Conservation (phyloP, 257 asterid species). For the Solanum ossicruentum region DNA sequence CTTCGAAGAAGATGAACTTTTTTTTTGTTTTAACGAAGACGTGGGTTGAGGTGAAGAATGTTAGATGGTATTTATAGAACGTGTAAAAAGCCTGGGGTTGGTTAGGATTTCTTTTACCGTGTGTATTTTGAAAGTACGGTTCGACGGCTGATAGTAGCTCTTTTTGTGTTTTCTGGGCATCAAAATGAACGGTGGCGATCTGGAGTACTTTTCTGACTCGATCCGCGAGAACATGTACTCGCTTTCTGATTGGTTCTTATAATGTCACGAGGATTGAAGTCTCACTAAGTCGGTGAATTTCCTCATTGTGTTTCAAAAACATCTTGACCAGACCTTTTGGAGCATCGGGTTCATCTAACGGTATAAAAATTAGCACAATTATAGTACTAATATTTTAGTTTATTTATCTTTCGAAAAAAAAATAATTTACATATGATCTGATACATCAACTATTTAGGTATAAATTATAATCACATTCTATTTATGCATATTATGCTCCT, state of each 20-base stretch:
- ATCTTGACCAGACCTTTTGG: background rate
- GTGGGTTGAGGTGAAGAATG: background rate
- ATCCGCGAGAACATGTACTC: background rate
- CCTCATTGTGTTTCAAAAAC: background rate
- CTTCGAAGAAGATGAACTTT: background rate
- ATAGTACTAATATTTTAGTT: no score
- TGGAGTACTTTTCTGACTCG: background rate
- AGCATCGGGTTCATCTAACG: background rate
- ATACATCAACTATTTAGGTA: no score
- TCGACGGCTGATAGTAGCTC: background rate
- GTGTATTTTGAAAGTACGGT: background rate
- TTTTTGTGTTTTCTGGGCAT: background rate
- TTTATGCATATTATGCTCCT: background rate
- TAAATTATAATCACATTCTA: no score
- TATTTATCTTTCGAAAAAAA: no score
- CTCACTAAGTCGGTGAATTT: background rate
- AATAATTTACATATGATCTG: no score
- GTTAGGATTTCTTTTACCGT: background rate
- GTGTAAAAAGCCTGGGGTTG: background rate
- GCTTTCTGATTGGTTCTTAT: background rate
- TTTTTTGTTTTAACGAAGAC: background rate
- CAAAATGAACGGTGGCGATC: background rate
- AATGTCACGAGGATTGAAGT: background rate
- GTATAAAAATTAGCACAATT: no score
- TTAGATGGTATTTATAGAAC: background rate